Base-by-base conservation (phyloP, 768 basidiomycete genomes). In the Kondoa malvinella region DNA sequence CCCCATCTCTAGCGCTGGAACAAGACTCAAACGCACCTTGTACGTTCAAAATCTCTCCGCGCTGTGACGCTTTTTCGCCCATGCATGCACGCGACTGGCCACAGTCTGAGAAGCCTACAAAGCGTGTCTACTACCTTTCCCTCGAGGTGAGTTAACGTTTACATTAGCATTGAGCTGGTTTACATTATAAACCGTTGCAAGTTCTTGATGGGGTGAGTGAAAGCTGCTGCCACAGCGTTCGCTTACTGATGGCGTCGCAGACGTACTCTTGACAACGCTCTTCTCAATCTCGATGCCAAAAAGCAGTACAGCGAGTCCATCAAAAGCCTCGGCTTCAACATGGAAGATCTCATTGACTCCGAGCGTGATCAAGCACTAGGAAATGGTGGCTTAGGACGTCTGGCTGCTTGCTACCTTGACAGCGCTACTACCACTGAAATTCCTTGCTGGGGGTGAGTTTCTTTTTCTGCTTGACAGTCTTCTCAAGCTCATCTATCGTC, bases 391-490 rank as follows among this genome's bases (percentile, higher is more conserved):
- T 82, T 96, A 8, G 94, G 95, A 0, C 88, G 94, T 32, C 83
- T 99, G 58, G 95, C 95, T 0, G 94, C 95, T 0, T 99, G 95
- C 79, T 99, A 96, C 76, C 84, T 78, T 61, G 92, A 96, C 75
- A 89, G 88, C n/a, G 84, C 85, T 27, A 86, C 92, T 1, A 88
- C 87, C 21, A 86, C 89, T 75, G 87, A 91, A 77, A n/a, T n/a
- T n/a, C n/a, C n/a, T 82, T 95, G 3, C 92, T 92, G 0, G 83
- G 91, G n/a, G 94, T 91, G 91, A 92, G 92, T 60, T 95, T n/a
- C n/a, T n/a, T n/a, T n/a, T n/a, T n/a, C n/a, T n/a, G n/a, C n/a
- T n/a, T n/a, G n/a, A n/a, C n/a, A n/a, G n/a, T n/a, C n/a, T n/a
- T n/a, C n/a, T n/a, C n/a, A n/a, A n/a, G n/a, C n/a, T n/a, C n/a